Evolutionary conservation across 805 yeast species (phyloP), one percentile per base, ranked within the genome.

Genomic region (Kuraishia ogatae): DNA sequence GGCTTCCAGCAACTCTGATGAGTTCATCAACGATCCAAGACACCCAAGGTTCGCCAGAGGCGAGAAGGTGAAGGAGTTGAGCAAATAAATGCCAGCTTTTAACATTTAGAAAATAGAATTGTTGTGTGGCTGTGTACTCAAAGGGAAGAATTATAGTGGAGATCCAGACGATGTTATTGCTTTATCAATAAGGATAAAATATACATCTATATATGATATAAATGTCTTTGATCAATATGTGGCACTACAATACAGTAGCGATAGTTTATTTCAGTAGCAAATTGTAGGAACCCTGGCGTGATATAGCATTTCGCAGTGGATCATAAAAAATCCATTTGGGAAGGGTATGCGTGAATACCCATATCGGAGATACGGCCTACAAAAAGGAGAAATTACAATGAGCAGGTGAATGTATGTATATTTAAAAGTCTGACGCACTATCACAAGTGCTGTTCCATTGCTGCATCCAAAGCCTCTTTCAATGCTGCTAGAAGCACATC

Each of bases 1-100:
- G 58, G 85, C 86, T 59, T 80, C 89, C 64, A 77, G 83, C 72
- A 78, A 84, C 79, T 78, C 93, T 58, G 80, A 79, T 60, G 96
- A 89, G 76, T 90, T 84, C 79, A 83, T 85, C 75, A 89, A 90
- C 73, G 97, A 90, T 76, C 97, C 97, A 78, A 88, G 96, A 81
- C 90, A 90, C 80, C 97, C 97, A 74, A 86, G 96, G 78, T 87
- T 89, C 71, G 76, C 48, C 55, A 77, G 74, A 63, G 83, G 82
- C 67, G 83, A 76, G 65, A 78, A 78, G 54, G 56, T 60, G 49
- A 50, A 56, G 39, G 59, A 57, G 51, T 43, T 57, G 26, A 52
- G 54, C 43, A 35, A 35, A 35, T 35, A 35, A 35, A 35, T 10
- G 43, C 13, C 17, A 15, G 2, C 13, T 17, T 17, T 8, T 10